A percentile compares a stretch with the other conserved stretches of the same genome.
phyloP scores from a whole-genome alignment of 805 yeast species.

The Hermanozyma aechmeae region DNA sequence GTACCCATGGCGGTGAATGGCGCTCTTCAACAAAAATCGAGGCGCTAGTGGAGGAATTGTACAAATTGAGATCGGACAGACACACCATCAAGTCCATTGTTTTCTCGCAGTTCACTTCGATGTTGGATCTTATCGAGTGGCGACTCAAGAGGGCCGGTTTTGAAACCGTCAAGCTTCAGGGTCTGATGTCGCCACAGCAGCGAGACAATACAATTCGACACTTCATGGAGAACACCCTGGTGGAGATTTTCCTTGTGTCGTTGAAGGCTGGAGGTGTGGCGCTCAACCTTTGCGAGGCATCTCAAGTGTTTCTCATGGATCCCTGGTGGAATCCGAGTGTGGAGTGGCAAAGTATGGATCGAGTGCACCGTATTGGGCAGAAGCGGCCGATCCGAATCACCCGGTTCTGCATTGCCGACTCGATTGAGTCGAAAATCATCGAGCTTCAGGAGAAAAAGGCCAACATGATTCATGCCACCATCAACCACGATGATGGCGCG shows the following conservation, averaged over 20 bases:
- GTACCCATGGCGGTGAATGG: slow-evolving; percentile 67
- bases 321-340: slow-evolving; percentile 99
- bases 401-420: slow-evolving; percentile 89
- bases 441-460: slow-evolving; percentile 97
- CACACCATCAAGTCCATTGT: slow-evolving; percentile 93
- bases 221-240: slow-evolving; percentile 87
- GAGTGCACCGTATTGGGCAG: slow-evolving; percentile 97
- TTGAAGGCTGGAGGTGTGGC: slow-evolving; percentile 99
- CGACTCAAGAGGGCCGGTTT: slow-evolving; percentile 90
- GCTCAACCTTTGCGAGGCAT: slow-evolving; percentile 89
- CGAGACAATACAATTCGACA: slow-evolving; percentile 85
- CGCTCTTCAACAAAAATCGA: slow-evolving; percentile 93
- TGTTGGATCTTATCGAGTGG: slow-evolving; percentile 96
- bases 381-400: slow-evolving; percentile 89
- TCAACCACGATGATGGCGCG: slow-evolving; percentile 87
- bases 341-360: slow-evolving; percentile 97
- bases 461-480: slow-evolving; percentile 94
- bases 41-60: slow-evolving; percentile 88
- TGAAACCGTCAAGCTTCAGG: slow-evolving; percentile 87
- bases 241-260: slow-evolving; percentile 90
- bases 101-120: slow-evolving; percentile 93
- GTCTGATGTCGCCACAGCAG: slow-evolving; percentile 94
- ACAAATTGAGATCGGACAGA: slow-evolving; percentile 73
- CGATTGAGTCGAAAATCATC: slow-evolving; percentile 91
- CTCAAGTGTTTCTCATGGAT: slow-evolving; percentile 90